Percentiles rank a stretch among this genome's conserved stretches.
phyloP scores from a whole-genome alignment of 2,329 filamentous ascomycete genomes.

The Aurifilum marmelostoma region DNA sequence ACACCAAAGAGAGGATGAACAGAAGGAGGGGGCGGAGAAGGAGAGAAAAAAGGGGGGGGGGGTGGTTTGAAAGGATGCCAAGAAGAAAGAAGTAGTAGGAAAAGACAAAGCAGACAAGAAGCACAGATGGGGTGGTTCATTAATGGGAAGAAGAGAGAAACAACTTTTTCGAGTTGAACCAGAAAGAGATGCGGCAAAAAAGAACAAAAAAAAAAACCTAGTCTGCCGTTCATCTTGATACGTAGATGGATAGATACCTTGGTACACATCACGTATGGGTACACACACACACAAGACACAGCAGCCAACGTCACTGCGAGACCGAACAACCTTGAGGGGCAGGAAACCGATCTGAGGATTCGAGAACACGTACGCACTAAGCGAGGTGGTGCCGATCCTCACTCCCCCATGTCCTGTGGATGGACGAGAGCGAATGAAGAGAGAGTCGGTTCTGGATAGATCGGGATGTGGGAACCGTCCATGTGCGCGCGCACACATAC shows the following conservation, averaged over 20 bases:
- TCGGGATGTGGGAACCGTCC: background rate
- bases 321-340: too few relatives aligned
- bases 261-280: background rate
- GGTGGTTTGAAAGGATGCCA: background rate
- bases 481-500: background rate
- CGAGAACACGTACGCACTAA: background rate
- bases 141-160: background rate
- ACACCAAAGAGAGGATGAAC: background rate
- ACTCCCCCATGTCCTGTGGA: background rate
- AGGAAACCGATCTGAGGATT: background rate
- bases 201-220: too few relatives aligned
- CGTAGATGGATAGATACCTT: background rate
- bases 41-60: too few relatives aligned
- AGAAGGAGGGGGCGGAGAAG: background rate
- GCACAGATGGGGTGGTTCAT: background rate
- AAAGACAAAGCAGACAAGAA: background rate
- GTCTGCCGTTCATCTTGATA: background rate
- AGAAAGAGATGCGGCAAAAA: too few relatives aligned
- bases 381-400: background rate
- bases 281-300: too few relatives aligned
- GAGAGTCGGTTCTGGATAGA: too few relatives aligned
- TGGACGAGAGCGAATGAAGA: background rate
- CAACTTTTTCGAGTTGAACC: background rate
- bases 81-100: background rate
- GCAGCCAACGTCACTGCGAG: too few relatives aligned